Conservation (phyloP, 345 rosid species). For the Toxicodendron radicans region DNA sequence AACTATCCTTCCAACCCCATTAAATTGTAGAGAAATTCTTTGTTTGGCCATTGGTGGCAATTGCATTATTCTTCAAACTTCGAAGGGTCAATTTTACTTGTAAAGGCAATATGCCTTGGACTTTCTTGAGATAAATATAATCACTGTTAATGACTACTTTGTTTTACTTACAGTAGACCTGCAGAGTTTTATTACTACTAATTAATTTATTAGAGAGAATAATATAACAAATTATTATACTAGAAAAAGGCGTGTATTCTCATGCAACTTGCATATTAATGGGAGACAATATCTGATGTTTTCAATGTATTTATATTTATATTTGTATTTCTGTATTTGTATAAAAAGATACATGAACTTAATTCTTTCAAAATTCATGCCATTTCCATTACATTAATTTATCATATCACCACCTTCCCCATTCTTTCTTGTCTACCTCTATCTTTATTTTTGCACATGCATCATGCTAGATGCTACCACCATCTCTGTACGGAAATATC, state of each 20-base stretch:
- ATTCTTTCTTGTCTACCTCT: neutral
- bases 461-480: neutral
- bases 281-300: neutral
- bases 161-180: too few species aligned
- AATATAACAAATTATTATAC: too few species aligned
- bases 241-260: too few species aligned
- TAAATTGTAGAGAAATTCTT: neutral
- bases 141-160: too few species aligned
- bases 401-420: neutral
- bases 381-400: neutral
- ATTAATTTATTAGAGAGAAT: too few species aligned
- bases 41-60: neutral
- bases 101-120: slow-evolving; percentile 20
- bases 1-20: too few species aligned
- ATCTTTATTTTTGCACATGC: neutral
- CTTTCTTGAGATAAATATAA: neutral
- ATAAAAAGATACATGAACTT: slow-evolving; percentile 2
- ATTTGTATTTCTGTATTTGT: neutral
- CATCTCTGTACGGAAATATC: neutral
- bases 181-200: too few species aligned
- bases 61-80: too few species aligned
- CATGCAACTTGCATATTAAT: slow-evolving; percentile 7
- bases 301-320: neutral
- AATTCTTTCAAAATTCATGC: neutral
- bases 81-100: slow-evolving; percentile 1